A percentile compares a stretch with the other conserved stretches of the same genome.
These are phyloP conservation scores for Knoxdaviesia capensis DNA, from an alignment of 2,329 filamentous ascomycete genomes.

Conservation along the genomic window DNA sequence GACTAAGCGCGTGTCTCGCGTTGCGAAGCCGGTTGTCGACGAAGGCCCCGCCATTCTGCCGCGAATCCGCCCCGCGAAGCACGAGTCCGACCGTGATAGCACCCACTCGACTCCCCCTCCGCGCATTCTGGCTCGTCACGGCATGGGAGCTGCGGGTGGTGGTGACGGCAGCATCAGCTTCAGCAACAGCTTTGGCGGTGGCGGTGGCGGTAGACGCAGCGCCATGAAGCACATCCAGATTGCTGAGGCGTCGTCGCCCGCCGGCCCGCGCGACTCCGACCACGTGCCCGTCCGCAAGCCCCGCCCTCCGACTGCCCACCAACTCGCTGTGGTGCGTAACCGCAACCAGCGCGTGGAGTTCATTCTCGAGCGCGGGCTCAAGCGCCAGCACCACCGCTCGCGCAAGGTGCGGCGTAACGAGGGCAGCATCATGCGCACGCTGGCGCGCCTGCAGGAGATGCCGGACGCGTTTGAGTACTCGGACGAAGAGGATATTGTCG, in stretches of 20 bases:
- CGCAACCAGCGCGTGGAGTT: slow-evolving; percentile 64
- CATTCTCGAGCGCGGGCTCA: slow-evolving; percentile 56
- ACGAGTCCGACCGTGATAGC: slow-evolving; percentile 28
- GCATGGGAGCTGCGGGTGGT: slow-evolving; percentile 2
- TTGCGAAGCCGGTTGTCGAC: slow-evolving; percentile 19
- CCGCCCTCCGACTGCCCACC: slow-evolving; percentile 61
- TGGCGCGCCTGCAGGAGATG: slow-evolving; percentile 38
- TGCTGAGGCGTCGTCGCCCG: slow-evolving; percentile 40
- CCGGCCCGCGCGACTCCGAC: slow-evolving; percentile 27
- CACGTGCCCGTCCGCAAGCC: slow-evolving; percentile 43
- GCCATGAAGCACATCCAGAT: slow-evolving; percentile 34
- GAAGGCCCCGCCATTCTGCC: slow-evolving; percentile 39
- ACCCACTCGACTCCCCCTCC: slow-evolving; percentile 19
- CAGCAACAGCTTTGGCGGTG: slow-evolving; percentile 18
- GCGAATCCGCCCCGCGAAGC: slow-evolving; percentile 41
- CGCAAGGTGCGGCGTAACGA: slow-evolving; percentile 42
- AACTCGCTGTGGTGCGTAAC: slow-evolving; percentile 63
- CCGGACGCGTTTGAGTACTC: slow-evolving; percentile 39
- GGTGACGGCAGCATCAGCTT: slow-evolving; percentile 21
- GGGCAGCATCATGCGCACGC: slow-evolving; percentile 45
- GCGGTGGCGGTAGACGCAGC: slow-evolving; percentile 19
- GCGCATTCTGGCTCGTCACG: slow-evolving; percentile 2
- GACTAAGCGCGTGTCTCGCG: slow-evolving; percentile 30
- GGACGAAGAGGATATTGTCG: slow-evolving; percentile 32
- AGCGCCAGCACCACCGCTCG: slow-evolving; percentile 41